Base-by-base conservation (phyloP, 306 rosid genomes). In the Cicer cuneatum region DNA sequence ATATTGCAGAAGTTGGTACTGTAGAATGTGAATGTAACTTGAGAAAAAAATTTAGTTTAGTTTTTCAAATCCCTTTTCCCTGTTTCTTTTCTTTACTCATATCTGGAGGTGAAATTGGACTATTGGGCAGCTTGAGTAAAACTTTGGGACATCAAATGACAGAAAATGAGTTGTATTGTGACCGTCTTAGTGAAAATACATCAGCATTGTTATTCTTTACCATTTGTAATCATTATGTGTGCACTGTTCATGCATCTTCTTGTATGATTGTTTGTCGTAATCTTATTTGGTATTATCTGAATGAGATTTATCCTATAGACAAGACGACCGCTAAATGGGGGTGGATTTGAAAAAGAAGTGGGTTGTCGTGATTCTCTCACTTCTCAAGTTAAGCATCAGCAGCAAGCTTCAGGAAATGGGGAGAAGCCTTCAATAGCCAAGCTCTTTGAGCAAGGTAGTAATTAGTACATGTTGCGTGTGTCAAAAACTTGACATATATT, bases 371-470 rank as follows among this genome's bases (percentile, higher is more conserved):
- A 89, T 81, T 85, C 98, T 83, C 96, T 85, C 52, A 56, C 84
- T 60, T 74, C 88, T 71, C 96, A 87, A 85, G 82, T 81, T 79
- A 90, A 85, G 80, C 85, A 66, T 18, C 87, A 91, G 39, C 96
- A 81, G 75, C 87, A 81, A 75, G 89, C 87, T 38, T 84, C 90
- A 29, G 96, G 88, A 80, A 89, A 86, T 37, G 97, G 89, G 76
- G 97, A 87, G 67, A 95, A 89, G 83, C 86, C 98, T 79, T 92
- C 99, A 35, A 84, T 95, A 52, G 97, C 98, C 71, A 92, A 95
- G 84, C 97, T 95, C 82, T 95, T 95, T 73, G 99, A 95, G 72
- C 99, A 95, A 95, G 99, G 99, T 95, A 68, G 63, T 71, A 47
- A 53, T 35, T 49, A 42, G 21, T 65, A 77, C 49, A 59, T 69